Percentiles rank a stretch among this genome's conserved stretches.
Evolutionary conservation across 495 filamentous ascomycete genomes (phyloP).

Genomic region (Chaetomium tenue): DNA sequence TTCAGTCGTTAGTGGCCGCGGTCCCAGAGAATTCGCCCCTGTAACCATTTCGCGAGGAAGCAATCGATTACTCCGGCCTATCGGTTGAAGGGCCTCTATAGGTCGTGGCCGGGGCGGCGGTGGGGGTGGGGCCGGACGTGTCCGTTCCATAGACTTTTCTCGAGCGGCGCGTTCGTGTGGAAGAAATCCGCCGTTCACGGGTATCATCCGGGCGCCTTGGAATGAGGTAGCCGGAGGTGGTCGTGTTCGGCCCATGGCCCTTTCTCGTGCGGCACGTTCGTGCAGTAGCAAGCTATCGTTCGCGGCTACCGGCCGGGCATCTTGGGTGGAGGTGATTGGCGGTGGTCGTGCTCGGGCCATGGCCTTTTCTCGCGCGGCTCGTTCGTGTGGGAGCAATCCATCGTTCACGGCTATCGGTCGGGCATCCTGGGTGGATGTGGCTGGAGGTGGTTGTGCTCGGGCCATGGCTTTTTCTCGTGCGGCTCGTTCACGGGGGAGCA

Average conservation of each 20-base stretch:
- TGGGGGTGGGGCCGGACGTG: no score
- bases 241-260: not conserved
- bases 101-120: no score
- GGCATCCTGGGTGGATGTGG: not conserved
- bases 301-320: not conserved
- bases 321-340: not conserved
- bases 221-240: no score
- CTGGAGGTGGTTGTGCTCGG: not conserved
- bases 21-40: no score
- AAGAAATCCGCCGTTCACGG: no score
- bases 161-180: no score
- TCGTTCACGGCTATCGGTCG: not conserved
- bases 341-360: not conserved
- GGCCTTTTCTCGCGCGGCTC: constrained; percentile 3
- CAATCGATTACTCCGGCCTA: no score
- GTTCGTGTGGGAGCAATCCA: constrained; percentile 22
- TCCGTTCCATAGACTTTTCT: no score
- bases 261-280: constrained; percentile 6
- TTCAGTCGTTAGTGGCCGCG: no score
- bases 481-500: constrained; percentile 21
- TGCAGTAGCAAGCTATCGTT: constrained; percentile 16
- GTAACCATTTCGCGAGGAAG: no score
- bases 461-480: not conserved
- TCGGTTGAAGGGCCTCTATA: no score
- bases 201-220: no score